phyloP scores from a whole-genome alignment of 371 early-diverging fungal species.

The Haplosporangium sp. region DNA sequence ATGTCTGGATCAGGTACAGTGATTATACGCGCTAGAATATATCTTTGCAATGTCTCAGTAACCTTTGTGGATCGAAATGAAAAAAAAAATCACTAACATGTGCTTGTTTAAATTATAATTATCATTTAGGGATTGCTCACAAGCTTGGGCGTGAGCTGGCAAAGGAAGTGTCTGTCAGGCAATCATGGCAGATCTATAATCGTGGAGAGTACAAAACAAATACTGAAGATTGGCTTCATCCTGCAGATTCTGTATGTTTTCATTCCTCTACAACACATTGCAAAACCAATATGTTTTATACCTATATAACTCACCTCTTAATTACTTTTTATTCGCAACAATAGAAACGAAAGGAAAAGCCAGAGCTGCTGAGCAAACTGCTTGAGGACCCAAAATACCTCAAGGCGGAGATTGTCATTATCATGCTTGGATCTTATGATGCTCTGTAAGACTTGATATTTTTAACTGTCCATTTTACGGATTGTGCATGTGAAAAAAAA shows the following conservation, averaged over 20 bases:
- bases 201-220: slow-evolving; percentile 50
- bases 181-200: slow-evolving; percentile 52
- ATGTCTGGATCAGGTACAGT: slow-evolving; percentile 35
- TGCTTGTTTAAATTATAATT: background rate
- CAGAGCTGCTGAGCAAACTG: slow-evolving; percentile 23
- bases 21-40: background rate
- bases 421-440: slow-evolving; percentile 54
- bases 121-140: slow-evolving; percentile 25
- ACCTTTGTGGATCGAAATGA: too few relatives aligned
- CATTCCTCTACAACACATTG: background rate
- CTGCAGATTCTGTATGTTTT: slow-evolving; percentile 46
- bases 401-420: slow-evolving; percentile 46
- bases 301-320: too few relatives aligned
- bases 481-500: too few relatives aligned
- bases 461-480: too few relatives aligned
- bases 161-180: slow-evolving; percentile 47
- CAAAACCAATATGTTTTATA: background rate
- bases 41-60: too few relatives aligned
- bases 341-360: slow-evolving; percentile 47
- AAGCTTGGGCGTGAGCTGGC: slow-evolving; percentile 30
- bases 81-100: background rate
- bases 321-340: background rate
- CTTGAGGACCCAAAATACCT: slow-evolving; percentile 41
- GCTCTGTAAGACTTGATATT: slow-evolving; percentile 26
- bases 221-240: slow-evolving; percentile 53